A percentile compares a stretch with the other conserved stretches of the same genome.
phyloP scores from a whole-genome alignment of 495 filamentous ascomycete genomes.

The Penicillium macrosclerotiorum region DNA sequence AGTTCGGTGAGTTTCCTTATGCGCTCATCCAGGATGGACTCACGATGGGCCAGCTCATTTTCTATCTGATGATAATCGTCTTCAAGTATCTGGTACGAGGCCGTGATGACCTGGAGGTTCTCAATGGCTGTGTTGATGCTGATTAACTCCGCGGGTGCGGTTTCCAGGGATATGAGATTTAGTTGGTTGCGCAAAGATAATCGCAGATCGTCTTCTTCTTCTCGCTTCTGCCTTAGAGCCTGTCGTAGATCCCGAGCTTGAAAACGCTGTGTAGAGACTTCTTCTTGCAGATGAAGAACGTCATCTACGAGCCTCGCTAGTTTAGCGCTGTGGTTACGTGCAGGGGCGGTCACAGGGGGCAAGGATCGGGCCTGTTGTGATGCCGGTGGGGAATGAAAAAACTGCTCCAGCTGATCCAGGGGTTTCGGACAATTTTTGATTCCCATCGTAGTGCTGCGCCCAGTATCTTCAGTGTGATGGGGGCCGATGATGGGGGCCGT shows the following conservation, averaged over 20 bases:
- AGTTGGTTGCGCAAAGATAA: slow-evolving; percentile 13
- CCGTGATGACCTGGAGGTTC: slow-evolving; percentile 14
- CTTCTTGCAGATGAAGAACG: slow-evolving; percentile 9
- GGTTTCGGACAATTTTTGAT: neutral
- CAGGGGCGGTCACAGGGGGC: neutral
- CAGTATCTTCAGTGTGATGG: neutral
- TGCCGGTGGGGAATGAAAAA: neutral
- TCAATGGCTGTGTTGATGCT: slow-evolving; percentile 4
- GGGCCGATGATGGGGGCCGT: neutral
- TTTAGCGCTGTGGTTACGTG: neutral
- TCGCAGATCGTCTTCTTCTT: slow-evolving; percentile 12
- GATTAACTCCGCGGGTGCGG: neutral
- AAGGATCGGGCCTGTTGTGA: neutral
- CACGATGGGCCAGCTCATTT: slow-evolving; percentile 23
- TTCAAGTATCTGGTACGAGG: slow-evolving; percentile 23
- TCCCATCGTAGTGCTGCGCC: neutral
- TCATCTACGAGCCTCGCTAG: slow-evolving; percentile 4
- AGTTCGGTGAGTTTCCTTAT: slow-evolving; percentile 14
- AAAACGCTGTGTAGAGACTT: slow-evolving; percentile 14
- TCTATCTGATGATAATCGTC: slow-evolving; percentile 25
- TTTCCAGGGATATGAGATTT: slow-evolving; percentile 11
- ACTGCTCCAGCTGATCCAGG: neutral
- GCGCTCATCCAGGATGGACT: slow-evolving; percentile 20
- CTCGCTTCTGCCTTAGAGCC: slow-evolving; percentile 14
- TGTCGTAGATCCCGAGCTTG: slow-evolving; percentile 18